Base-by-base conservation (phyloP, 192 early-diverging fungal genomes). In the Coemansia sp. region DNA sequence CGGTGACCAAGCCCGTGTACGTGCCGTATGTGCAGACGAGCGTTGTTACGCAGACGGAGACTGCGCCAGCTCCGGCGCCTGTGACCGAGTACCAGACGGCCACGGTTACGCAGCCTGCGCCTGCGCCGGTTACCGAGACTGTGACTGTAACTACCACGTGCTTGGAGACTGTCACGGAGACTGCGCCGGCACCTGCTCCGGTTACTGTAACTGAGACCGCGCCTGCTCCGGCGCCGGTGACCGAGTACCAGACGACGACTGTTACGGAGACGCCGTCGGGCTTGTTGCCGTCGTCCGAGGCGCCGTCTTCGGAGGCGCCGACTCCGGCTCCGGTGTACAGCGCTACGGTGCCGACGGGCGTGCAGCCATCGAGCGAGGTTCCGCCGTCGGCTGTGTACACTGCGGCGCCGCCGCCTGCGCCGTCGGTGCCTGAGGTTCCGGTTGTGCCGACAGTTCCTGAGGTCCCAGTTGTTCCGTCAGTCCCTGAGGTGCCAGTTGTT, bases 21-120 rank as follows among this genome's bases (percentile, higher is more conserved):
- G 76, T 79, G 20, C 76, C 76, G 2, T 79, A 79, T 26, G 76
- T 79, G 52, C 76, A 79, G 67, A 77, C 74, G 52, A 77, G 74
- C 65, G 57, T 63, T 0, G 74, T 71, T 15, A 66, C 62, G 14
- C 53, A 51, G 48, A 66, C 59, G n/a, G 62, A n/a, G 11, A 74
- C 72, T 10, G 64, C 59, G 1, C 63, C 70, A 14, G 64, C 67
- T 0, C 73, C 73, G 9, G 73, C 73, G 0, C 68, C 64, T 0
- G 26, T 23, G 26, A 68, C 63, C n/a, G 52, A 60, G 12, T 69
- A 72, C 59, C 31, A 26, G 23, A 72, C 69, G 12, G 60, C 68
- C 10, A 73, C 65, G 5, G 62, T 44, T 12, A 44, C 40, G 11
- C 40, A 47, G 23, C 53, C 64, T 10, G 64, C 64, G 0, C 66